These are phyloP conservation scores for Hypoxylon sp. DNA, from an alignment of 2,329 filamentous ascomycete species.

Conservation along the genomic window DNA sequence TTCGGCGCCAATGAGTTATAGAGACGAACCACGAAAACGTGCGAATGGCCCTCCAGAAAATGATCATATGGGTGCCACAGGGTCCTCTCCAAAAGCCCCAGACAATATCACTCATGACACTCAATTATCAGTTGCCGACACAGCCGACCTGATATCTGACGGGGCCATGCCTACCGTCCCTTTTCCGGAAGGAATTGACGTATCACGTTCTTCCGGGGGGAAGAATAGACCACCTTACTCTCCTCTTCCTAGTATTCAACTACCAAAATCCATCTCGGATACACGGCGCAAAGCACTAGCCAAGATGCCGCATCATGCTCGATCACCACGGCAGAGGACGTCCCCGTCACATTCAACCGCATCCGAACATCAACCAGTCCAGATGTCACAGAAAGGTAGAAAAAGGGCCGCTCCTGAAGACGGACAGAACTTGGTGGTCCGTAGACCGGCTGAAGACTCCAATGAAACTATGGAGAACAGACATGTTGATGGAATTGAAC, in stretches of 20 bases:
- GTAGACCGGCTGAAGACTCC: background rate
- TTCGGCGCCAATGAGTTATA: background rate
- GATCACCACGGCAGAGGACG: background rate
- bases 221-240: slow-evolving; percentile 15
- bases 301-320: slow-evolving; percentile 22
- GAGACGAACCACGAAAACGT: background rate
- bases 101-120: background rate
- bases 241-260: slow-evolving; percentile 15
- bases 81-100: background rate
- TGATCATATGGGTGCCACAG: background rate
- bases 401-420: background rate
- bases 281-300: slow-evolving; percentile 34
- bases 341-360: slow-evolving; percentile 7
- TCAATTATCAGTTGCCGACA: background rate
- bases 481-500: slow-evolving; percentile 3
- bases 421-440: background rate
- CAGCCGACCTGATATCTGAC: background rate
- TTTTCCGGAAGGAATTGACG: slow-evolving; percentile 22
- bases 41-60: background rate
- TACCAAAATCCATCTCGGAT: slow-evolving; percentile 36
- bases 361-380: background rate
- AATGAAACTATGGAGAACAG: slow-evolving; percentile 22
- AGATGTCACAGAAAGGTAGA: background rate
- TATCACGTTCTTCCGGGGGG: background rate
- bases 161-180: slow-evolving; percentile 4